Base-by-base conservation (phyloP, 495 filamentous ascomycete species). In the Haplographium delicatum region DNA sequence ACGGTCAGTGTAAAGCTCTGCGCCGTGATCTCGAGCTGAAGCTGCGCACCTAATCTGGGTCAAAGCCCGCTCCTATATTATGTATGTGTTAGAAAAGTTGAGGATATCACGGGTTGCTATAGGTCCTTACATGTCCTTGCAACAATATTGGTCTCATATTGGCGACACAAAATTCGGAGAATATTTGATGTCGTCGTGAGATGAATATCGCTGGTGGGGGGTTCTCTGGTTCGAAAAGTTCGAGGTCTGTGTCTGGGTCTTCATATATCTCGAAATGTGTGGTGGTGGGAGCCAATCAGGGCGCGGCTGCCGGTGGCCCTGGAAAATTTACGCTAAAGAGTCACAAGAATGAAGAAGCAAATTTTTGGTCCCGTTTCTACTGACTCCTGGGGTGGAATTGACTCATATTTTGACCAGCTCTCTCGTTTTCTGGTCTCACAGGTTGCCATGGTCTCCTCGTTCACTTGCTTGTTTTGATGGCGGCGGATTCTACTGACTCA, bases 101-200 rank as follows among this genome's bases (percentile, higher is more conserved):
- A 28, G 44, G 57, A 60, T 54, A n/a, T 20, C 27, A 44, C 34
- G 42, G 27, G 19, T 28, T 15, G 44, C 34, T 39, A 44, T 42
- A 27, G 30, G 28, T 53, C 71, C 77, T 59, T 72, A 85, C 86
- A 81, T 99, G 93, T 72, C 93, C 93, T 70, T 88, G 82, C 59
- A 98, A 73, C 59, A 98, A 77, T 69, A 96, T 94, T 62, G 93
- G 93, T 70, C 94, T 84, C 93, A 98, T 98, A 45, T 66, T 78
- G 39, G 45, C 58, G 46, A 50, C 22, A 53, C 20, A 22, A 34
- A 33, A 42, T 43, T 33, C n/a, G n/a, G n/a, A n/a, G n/a, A n/a
- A n/a, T n/a, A n/a, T n/a, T n/a, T 19, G 4, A 19, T 39, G n/a
- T 9, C 10, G 35, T 39, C 35, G 35, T 19, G 35, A 20, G 5